Conservation (phyloP, 306 rosid genomes). For the Cucurbita moschata region DNA sequence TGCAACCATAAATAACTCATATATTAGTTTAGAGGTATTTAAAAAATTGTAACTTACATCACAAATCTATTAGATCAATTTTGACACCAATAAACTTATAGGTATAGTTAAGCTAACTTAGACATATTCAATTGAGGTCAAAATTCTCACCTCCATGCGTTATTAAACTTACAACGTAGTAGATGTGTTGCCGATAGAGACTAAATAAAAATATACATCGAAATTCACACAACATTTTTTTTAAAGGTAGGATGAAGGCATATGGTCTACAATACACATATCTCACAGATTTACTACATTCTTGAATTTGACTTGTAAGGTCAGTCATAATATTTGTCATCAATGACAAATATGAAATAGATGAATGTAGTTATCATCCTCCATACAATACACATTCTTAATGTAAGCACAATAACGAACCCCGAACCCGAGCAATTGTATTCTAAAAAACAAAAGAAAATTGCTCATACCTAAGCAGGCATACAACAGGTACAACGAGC, state of each 20-base stretch:
- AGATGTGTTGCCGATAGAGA: too few relatives aligned
- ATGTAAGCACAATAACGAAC: background rate
- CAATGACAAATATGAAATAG: slow-evolving; percentile 1
- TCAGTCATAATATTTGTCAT: background rate
- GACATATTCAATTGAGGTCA: too few relatives aligned
- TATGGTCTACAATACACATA: background rate
- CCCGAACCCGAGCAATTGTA: background rate
- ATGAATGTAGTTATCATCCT: background rate
- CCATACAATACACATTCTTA: background rate
- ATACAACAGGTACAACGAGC: background rate
- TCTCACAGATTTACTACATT: background rate
- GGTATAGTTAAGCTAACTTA: too few relatives aligned
- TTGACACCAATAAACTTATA: too few relatives aligned
- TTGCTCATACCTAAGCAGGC: slow-evolving; percentile 2
- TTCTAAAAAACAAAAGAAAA: slow-evolving; percentile 5
- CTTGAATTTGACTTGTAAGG: background rate
- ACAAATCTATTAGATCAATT: too few relatives aligned
- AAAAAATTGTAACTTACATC: too few relatives aligned
- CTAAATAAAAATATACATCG: too few relatives aligned
- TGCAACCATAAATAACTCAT: too few relatives aligned
- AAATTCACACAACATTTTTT: too few relatives aligned
- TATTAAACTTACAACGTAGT: too few relatives aligned
- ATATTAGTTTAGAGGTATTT: too few relatives aligned
- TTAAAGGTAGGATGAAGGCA: background rate
- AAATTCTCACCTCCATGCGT: too few relatives aligned